Percentiles rank a stretch among this genome's conserved stretches.
Conservation (phyloP, 140 eudicot species). For the Flaveria floridana region DNA sequence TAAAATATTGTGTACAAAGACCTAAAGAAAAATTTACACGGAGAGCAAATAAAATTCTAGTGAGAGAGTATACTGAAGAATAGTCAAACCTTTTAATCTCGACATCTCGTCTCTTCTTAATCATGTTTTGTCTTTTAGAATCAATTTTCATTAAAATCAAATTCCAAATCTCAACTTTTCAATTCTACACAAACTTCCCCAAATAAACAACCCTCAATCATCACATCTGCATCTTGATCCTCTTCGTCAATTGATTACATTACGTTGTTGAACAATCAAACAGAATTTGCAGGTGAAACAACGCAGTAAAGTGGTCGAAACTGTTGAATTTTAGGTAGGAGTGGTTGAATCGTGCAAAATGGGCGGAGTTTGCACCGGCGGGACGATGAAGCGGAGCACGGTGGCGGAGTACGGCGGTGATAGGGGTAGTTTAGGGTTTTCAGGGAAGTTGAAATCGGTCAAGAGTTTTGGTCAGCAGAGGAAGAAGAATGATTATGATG, state of each 20-base stretch:
- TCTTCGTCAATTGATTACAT: slow-evolving; percentile 4
- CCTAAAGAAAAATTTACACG: neutral
- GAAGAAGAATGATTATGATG: slow-evolving; percentile 23
- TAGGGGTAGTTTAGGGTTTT: slow-evolving; percentile 46
- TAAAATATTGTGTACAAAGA: too few relatives aligned
- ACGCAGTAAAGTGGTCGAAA: neutral
- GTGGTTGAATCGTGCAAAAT: slow-evolving; percentile 23
- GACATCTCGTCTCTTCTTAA: neutral
- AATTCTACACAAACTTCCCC: neutral
- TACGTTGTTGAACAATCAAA: slow-evolving; percentile 16
- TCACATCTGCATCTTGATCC: slow-evolving; percentile 11
- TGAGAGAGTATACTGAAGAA: neutral
- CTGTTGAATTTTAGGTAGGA: neutral
- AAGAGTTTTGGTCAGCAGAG: slow-evolving; percentile 37
- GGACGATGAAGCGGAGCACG: slow-evolving; percentile 47
- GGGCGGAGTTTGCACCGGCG: slow-evolving; percentile 90
- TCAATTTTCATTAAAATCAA: neutral
- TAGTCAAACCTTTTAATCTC: neutral
- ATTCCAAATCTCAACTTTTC: neutral
- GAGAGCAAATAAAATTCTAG: neutral
- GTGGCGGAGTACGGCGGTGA: slow-evolving; percentile 34
- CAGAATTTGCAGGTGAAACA: slow-evolving; percentile 7
- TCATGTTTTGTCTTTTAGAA: neutral
- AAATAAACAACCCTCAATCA: neutral
- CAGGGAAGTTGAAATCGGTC: slow-evolving; percentile 58